Evolutionary conservation across 2,329 filamentous ascomycete genomes (phyloP), one percentile per base, ranked within the genome.

Genomic region (Arthrobotrys conoides): DNA sequence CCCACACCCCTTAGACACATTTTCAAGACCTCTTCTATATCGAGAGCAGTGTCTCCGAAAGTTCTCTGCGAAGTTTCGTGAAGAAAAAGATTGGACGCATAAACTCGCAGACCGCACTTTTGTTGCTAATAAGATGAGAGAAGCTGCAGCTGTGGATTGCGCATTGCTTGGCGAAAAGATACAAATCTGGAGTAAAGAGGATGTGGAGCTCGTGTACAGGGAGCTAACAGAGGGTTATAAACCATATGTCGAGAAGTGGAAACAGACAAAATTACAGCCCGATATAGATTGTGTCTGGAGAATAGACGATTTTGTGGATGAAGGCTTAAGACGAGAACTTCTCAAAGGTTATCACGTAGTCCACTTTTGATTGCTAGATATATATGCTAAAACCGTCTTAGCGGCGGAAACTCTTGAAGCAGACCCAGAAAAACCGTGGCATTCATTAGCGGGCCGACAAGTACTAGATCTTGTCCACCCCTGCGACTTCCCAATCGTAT

Each of bases 391-490:
- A 38, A 20, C 18, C 18, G 18, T 30, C 33, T 24, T 27, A 0
- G 86, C 85, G 0, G 86, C 88, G 27, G 81, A 82, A 0, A 82
- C 81, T 0, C 84, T 92, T 0, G 87, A 90, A 76, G 82, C 87
- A 14, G 85, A 87, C 0, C 86, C 87, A 0, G 86, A 87, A 8
- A 87, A 87, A 78, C 90, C 91, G 82, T 92, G 87, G 87, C 89
- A 91, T 82, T 90, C 90, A 0, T 84, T 86, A 1, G 89, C 88
- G 0, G 84, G 89, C 33, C 83, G 84, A 0, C 87, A 86, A 75
- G 89, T 92, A 0, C 86, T 90, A 0, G 88, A 92, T 81, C 83
- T 92, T 0, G 86, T 92, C 3, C 87, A 92, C 79, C 90, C 90
- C 0, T 91, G 89, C 0, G 84, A 91, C 6, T 92, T 87, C 79